Evolutionary conservation across 2,329 filamentous ascomycete genomes (phyloP), one percentile per base, ranked within the genome.

Genomic region (Trichoderma afroharzianum): DNA sequence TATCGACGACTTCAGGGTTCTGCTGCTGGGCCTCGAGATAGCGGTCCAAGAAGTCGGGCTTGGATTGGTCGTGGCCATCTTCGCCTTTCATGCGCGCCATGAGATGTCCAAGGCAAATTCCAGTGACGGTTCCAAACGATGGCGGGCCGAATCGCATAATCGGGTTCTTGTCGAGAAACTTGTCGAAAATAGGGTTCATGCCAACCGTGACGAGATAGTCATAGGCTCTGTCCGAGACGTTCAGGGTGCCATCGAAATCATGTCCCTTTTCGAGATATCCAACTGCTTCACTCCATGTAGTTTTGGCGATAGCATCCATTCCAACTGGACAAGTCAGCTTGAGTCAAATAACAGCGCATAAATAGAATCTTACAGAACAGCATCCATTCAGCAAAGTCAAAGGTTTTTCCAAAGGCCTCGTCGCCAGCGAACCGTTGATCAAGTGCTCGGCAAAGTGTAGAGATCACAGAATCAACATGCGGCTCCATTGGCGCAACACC

Each of bases 271-370:
- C 76, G 21, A 85, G 76, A 72, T 84, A 85, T 11, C 83, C 82
- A 55, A 85, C 80, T 53, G 78, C 79, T 15, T 80, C 76, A 50
- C 81, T 80, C 50, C 83, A 85, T 21, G 81, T 82, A 21, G 84
- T 74, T 53, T 81, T 79, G 26, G 82, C 83, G 66, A 85, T 80
- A 4, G 84, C 79, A 72, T 85, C 83, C 77, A 82, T 83, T 4
- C 81, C 75, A 63, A 74, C 78, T 79, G 3, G 7, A 4, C 18
- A 62, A n/a, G 33, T 62, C 8, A 43, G 59, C 21, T 39, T 39
- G 11, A 62, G 28, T 39, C 33, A 1, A 28, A 28, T 14, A 21
- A 8, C 18, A 21, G 21, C 0, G 28, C 5, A 24, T 28, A 21
- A 4, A 4, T 3, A 24, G 4, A 0, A 14, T 8, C 57, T 21